Conservation (phyloP, 2,329 filamentous ascomycete species). For the Venturia oleaginea region DNA sequence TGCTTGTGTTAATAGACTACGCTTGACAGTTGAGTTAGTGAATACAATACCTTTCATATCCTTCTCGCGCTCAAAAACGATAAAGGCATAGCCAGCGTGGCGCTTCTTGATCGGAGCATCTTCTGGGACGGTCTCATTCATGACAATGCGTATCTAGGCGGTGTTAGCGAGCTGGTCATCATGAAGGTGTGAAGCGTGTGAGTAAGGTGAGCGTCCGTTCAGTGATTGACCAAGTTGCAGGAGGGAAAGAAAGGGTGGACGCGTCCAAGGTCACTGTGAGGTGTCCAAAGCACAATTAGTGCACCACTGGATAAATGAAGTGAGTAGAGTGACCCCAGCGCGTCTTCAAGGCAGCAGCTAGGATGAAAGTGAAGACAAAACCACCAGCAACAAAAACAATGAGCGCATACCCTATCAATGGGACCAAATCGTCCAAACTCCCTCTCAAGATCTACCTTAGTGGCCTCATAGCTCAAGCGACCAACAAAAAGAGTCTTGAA, state of each 20-base stretch:
- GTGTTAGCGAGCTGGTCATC: neutral
- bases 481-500: slow-evolving; percentile 93
- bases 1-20: slow-evolving; percentile 22
- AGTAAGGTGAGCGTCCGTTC: neutral
- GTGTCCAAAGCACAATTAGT: neutral
- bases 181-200: neutral
- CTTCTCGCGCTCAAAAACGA: slow-evolving; percentile 93
- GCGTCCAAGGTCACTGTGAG: neutral
- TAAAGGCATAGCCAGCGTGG: slow-evolving; percentile 89
- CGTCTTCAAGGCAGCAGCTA: neutral
- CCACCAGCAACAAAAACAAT: neutral
- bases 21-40: slow-evolving; percentile 3
- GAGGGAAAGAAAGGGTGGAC: neutral
- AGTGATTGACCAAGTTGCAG: neutral
- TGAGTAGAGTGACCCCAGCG: neutral
- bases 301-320: neutral
- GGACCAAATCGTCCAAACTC: slow-evolving; percentile 91
- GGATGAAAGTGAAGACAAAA: slow-evolving; percentile 18
- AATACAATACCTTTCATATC: slow-evolving; percentile 86
- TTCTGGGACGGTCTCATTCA: slow-evolving; percentile 63
- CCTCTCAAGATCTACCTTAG: slow-evolving; percentile 80
- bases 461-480: slow-evolving; percentile 80
- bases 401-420: slow-evolving; percentile 68
- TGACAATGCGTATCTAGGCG: slow-evolving; percentile 73
- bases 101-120: slow-evolving; percentile 49